Evolutionary conservation across 495 filamentous ascomycete species (phyloP).

Genomic region (Xylaria sp.): DNA sequence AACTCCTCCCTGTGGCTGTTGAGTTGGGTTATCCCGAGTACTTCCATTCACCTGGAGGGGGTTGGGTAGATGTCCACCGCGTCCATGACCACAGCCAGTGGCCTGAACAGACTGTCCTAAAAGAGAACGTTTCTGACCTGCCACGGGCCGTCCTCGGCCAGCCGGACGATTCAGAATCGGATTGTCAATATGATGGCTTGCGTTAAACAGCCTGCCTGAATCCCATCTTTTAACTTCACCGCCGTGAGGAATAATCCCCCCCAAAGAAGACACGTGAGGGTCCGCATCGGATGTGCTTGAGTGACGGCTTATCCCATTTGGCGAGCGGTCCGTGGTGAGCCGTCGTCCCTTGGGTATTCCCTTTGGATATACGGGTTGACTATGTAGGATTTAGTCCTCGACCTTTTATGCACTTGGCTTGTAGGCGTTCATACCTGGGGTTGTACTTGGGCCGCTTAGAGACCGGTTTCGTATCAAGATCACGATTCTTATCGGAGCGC

Average conservation of each 20-base stretch:
- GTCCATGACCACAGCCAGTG: neutral
- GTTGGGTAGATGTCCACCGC: neutral
- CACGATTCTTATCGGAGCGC: neutral
- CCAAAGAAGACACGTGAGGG: constrained; percentile 18
- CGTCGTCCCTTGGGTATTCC: neutral
- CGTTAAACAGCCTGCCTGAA: neutral
- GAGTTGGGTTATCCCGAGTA: neutral
- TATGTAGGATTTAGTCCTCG: constrained; percentile 2
- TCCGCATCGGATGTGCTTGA: too few relatives aligned
- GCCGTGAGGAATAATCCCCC: constrained; percentile 33
- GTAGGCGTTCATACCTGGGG: constrained; percentile 3
- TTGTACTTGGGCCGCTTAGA: constrained; percentile 2
- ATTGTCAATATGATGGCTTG: neutral
- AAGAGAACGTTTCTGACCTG: neutral
- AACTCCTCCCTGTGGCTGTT: neutral
- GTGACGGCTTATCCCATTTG: neutral
- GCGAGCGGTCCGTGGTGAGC: neutral
- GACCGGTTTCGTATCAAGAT: neutral
- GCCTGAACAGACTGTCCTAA: neutral
- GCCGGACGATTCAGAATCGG: neutral
- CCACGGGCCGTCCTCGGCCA: neutral
- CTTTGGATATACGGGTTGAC: constrained; percentile 4
- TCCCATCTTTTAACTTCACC: constrained; percentile 31
- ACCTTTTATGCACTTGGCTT: neutral
- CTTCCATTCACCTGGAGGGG: neutral